Conservation (phyloP, 345 rosid genomes). For the Pistacia atlantica region DNA sequence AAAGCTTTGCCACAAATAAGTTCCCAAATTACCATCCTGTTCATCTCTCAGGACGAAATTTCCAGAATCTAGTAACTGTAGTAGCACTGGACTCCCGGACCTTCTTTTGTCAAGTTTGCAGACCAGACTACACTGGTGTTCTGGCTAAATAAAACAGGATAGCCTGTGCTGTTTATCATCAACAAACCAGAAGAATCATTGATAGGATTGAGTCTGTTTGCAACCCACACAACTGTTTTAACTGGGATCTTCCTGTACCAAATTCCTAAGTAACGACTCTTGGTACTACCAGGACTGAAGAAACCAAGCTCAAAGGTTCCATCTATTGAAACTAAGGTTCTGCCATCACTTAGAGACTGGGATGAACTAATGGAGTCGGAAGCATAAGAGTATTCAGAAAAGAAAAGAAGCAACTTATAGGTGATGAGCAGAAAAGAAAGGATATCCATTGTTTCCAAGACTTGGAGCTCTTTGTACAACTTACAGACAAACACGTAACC, state of each 20-base stretch:
- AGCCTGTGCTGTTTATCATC: conserved; percentile 25
- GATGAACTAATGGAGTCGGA: conserved; percentile 27
- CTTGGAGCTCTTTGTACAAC: background rate
- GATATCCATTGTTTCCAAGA: conserved; percentile 8
- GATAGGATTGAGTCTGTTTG: conserved; percentile 45
- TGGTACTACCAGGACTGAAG: conserved; percentile 40
- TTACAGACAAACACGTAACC: background rate
- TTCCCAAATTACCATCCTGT: background rate
- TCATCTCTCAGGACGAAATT: conserved; percentile 47
- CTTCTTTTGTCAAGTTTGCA: conserved; percentile 21
- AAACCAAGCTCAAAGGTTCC: conserved; percentile 37
- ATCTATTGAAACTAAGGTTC: conserved; percentile 28
- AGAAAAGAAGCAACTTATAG: conserved; percentile 1
- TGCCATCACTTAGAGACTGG: conserved; percentile 17
- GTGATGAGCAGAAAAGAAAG: background rate
- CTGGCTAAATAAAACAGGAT: conserved; percentile 18
- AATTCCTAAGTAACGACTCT: conserved; percentile 49
- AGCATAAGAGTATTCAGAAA: conserved; percentile 5
- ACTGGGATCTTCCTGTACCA: conserved; percentile 48
- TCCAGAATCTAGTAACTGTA: conserved; percentile 47
- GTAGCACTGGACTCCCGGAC: conserved; percentile 16
- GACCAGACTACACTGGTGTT: conserved; percentile 33
- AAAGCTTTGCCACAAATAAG: conserved; percentile 47
- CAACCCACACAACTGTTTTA: conserved; percentile 54
- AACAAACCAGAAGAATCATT: conserved; percentile 39